Evolutionary conservation across 106 monocot genomes (phyloP).

Genomic region (Dendrobium officinale): DNA sequence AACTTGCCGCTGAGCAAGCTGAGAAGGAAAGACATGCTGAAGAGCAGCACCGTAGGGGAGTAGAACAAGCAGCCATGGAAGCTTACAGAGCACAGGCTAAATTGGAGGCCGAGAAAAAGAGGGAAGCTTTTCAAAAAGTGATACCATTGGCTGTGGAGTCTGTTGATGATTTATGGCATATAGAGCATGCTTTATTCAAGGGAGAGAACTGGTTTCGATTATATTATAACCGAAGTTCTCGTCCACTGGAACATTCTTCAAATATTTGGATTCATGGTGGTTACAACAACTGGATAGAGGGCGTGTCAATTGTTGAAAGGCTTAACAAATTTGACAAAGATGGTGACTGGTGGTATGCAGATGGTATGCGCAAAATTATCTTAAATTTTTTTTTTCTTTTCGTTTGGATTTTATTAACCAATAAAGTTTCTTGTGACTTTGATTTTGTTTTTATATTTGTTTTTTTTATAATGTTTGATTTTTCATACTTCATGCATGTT

Average conservation of each 20-base stretch:
- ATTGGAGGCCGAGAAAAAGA: conserved; percentile 53
- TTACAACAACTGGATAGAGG: conserved; percentile 82
- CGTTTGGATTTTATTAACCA: background rate
- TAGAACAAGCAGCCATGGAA: conserved; percentile 48
- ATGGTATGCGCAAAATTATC: conserved; percentile 44
- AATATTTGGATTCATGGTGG: conserved; percentile 96
- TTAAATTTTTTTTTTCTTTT: background rate
- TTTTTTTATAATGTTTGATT: background rate
- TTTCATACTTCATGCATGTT: background rate
- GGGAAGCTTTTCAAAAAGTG: conserved; percentile 30
- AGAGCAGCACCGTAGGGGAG: conserved; percentile 46
- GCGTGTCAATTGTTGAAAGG: conserved; percentile 54
- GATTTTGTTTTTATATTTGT: background rate
- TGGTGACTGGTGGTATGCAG: conserved; percentile 92
- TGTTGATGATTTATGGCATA: conserved; percentile 52
- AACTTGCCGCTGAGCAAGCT: conserved; percentile 61
- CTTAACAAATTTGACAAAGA: conserved; percentile 38
- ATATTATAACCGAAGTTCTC: conserved; percentile 64
- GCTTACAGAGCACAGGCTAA: conserved; percentile 67
- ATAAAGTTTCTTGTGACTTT: background rate
- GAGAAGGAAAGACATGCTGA: conserved; percentile 73
- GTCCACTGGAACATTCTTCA: conserved; percentile 57
- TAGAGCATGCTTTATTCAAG: conserved; percentile 49
- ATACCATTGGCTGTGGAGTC: conserved; percentile 26
- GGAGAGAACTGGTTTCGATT: conserved; percentile 48